Base-by-base conservation (phyloP, 306 rosid species). In the Vigna nakashimae region DNA sequence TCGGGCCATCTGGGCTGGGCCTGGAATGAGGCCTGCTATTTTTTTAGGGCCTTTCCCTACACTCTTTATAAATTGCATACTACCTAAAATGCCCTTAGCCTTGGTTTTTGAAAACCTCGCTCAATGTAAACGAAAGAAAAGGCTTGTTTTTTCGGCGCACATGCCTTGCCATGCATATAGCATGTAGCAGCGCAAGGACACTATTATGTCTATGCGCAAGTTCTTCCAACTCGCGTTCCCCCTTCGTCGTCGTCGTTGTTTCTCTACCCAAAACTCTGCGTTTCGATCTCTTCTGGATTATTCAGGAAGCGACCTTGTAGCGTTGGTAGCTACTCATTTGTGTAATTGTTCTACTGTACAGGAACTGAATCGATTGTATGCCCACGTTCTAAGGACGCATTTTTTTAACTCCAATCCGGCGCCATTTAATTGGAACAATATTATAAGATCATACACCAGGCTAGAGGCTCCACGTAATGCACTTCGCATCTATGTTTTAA, bases 371-470 rank as follows among this genome's bases (percentile, higher is more conserved):
- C 82, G 73, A 73, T 15, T 86, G 22, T 69, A 84, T 71, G 89
- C 89, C 38, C 88, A 57, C 55, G 28, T 90, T 32, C 63, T 90
- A 48, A 75, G 76, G 71, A 87, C 89, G 74, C 81, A 75, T 4
- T 68, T 85, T 74, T 75, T 91, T 6, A 79, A 79, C 26, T 43
- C 79, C 26, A 75, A 82, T 79, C 71, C 83, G n/a, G 84, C 87
- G 24, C 78, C 91, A 6, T 88, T 90, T 71, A 77, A 87, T 59
- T 92, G 95, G 93, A 92, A 92, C 86, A 92, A 85, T 20, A 72
- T 90, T 28, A 84, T 87, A 43, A 79, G 97, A 34, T 84, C 90
- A 17, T 92, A 92, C 82, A 83, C 81, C 53, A 81, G 88, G 71
- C 84, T 76, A 24, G 86, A 82, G 9, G 83, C 89, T 66, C 91